Conservation (phyloP, 2,329 filamentous ascomycete genomes). For the Lasiodiplodia theobromae region DNA sequence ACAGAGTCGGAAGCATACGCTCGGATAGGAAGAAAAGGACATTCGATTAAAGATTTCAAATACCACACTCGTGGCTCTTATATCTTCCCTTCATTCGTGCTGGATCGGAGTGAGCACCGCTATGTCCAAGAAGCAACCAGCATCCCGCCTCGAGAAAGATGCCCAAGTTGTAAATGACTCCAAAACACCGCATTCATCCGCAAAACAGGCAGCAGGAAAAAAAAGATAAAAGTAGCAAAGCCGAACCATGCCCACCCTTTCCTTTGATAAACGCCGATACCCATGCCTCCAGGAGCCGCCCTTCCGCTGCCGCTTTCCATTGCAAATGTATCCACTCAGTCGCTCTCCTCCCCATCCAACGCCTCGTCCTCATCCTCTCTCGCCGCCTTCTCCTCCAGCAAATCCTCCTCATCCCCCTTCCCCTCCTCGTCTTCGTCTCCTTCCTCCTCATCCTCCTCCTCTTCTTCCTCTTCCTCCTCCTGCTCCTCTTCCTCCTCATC, state of each 20-base stretch:
- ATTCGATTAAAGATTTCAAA: not conserved
- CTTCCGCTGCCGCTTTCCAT: no score
- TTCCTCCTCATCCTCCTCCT: constrained; percentile 59
- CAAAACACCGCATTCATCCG: constrained; percentile 1
- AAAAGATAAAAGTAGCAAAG: not conserved
- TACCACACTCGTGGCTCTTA: constrained; percentile 1
- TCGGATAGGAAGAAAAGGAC: not conserved
- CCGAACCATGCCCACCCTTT: not conserved
- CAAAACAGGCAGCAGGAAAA: not conserved
- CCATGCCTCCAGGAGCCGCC: not conserved
- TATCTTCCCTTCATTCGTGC: constrained; percentile 9
- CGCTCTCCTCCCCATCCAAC: constrained; percentile 62
- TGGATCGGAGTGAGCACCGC: not conserved
- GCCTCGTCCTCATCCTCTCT: constrained; percentile 56
- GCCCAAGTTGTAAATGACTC: not conserved
- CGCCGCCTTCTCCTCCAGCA: constrained; percentile 54
- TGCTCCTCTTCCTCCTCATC: constrained; percentile 55
- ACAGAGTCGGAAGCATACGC: not conserved
- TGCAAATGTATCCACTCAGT: constrained; percentile 35
- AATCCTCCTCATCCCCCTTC: constrained; percentile 60
- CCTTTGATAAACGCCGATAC: constrained; percentile 11
- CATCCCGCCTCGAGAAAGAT: not conserved
- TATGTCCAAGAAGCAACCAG: not conserved
- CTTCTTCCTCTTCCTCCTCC: constrained; percentile 54
- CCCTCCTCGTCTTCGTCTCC: constrained; percentile 63